Percentiles rank a stretch among this genome's conserved stretches.
phyloP scores from a whole-genome alignment of 139 green algal genomes.

The Volvox reticuliferus region DNA sequence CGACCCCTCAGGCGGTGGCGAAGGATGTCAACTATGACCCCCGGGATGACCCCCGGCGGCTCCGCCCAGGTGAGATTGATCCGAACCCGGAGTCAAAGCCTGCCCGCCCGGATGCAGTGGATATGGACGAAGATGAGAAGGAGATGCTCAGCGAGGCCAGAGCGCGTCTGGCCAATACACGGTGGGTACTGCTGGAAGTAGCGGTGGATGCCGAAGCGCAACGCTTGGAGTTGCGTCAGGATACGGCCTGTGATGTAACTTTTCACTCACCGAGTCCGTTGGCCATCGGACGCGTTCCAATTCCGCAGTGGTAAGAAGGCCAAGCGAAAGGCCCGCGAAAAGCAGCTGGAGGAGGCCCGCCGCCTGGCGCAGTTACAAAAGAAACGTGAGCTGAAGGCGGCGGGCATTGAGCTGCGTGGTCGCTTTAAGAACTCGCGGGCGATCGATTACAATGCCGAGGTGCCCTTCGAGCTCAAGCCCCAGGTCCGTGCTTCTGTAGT shows the following conservation, averaged over 20 bases:
- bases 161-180: constrained; percentile 97
- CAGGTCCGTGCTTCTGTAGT: constrained; percentile 43
- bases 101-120: constrained; percentile 94
- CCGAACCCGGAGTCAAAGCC: constrained; percentile 97
- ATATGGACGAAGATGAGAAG: constrained; percentile 99
- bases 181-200: constrained; percentile 50
- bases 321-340: constrained; percentile 98
- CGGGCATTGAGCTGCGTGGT: constrained; percentile 33
- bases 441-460: constrained; percentile 91
- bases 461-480: constrained; percentile 94
- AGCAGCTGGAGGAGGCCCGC: constrained; percentile 97
- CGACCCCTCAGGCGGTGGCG: constrained; percentile 28
- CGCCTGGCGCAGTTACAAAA: constrained; percentile 97
- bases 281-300: no score
- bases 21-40: constrained; percentile 92
- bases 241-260: no score
- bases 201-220: not conserved
- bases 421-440: constrained; percentile 49
- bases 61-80: constrained; percentile 98
- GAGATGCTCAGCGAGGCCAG: constrained; percentile 99
- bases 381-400: constrained; percentile 88
- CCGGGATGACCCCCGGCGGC: constrained; percentile 91
- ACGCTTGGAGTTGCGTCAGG: no score
- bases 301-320: constrained; percentile 96
- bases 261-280: no score